Evolutionary conservation across 169 alveolate species (phyloP).

Genomic region (Cyclospora cayetanensis): DNA sequence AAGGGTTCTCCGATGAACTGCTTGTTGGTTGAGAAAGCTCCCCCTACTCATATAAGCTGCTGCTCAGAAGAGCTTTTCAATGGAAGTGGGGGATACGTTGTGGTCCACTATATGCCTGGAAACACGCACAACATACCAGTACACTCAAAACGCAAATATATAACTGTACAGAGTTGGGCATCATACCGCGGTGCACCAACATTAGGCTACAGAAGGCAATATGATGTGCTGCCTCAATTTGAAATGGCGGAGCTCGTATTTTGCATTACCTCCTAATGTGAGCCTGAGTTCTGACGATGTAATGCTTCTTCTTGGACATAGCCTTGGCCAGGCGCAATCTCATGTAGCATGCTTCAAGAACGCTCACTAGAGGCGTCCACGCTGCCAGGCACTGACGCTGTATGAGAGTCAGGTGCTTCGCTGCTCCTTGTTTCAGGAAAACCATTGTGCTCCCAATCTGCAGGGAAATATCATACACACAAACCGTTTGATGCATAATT

Average conservation of each 20-base stretch:
- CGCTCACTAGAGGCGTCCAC: constrained; percentile 88
- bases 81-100: constrained; percentile 61
- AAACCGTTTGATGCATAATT: not conserved
- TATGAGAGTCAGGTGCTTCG: constrained; percentile 85
- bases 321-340: constrained; percentile 75
- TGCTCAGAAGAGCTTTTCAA: constrained; percentile 9
- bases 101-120: constrained; percentile 66
- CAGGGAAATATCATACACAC: not conserved
- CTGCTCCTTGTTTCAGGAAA: constrained; percentile 88
- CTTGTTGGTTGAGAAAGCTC: too few species aligned
- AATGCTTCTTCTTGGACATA: constrained; percentile 76
- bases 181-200: not conserved
- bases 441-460: constrained; percentile 91
- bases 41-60: too few species aligned
- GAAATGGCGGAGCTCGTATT: not conserved
- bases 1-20: too few species aligned
- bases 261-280: constrained; percentile 80
- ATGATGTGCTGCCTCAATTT: not conserved
- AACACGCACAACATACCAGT: not conserved
- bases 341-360: constrained; percentile 86
- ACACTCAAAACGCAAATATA: not conserved
- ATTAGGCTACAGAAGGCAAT: not conserved
- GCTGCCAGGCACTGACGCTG: constrained; percentile 90
- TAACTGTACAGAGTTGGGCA: not conserved
- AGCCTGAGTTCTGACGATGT: constrained; percentile 89